Evolutionary conservation across 768 basidiomycete genomes (phyloP), one percentile per base, ranked within the genome.

Genomic region (Rhizopogon vinicolor): DNA sequence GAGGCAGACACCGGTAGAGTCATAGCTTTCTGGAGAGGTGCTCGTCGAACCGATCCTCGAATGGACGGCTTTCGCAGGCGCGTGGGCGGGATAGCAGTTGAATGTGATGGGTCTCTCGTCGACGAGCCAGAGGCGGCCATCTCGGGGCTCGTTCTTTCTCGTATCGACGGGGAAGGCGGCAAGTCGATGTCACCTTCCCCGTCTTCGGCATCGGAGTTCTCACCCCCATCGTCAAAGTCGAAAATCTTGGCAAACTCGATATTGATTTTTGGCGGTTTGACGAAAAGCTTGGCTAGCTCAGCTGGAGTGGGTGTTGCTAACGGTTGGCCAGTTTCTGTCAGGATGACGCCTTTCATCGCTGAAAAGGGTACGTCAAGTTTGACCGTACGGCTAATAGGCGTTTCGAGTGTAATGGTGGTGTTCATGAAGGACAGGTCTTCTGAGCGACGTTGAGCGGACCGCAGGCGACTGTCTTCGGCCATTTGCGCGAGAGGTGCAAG

Each of bases 171-270:
- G 6, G 83, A 83, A 6, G 80, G 80, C 0, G 76, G 76, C 52
- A 68, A 51, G 22, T 49, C 35, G 14, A 31, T 5, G 19, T 48
- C 13, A 19, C 33, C 48, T 35, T 49, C 48, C 10, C 7, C 59
- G 16, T 68, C 66, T 40, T 57, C 69, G 37, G 62, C 68, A 3
- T 63, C 62, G 41, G 69, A 69, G 49, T 68, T 68, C 9, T 62
- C 66, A 22, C 69, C 71, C 52, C 63, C 68, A 6, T 69, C 67
- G 40, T 74, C 75, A 52, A 86, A 84, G 62, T 90, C 87, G 58
- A 91, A 91, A 46, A 90, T 90, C 68, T 84, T 86, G 8, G 84
- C 79, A 63, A 92, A 92, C 62, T 88, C 83, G 28, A 92, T 75
- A 3, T 83, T 84, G 40, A 88, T 82, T 57, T 78, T 84, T 0